Evolutionary conservation across 176 grass and related monocot genomes (phyloP).

Genomic region (Areca catechu): DNA sequence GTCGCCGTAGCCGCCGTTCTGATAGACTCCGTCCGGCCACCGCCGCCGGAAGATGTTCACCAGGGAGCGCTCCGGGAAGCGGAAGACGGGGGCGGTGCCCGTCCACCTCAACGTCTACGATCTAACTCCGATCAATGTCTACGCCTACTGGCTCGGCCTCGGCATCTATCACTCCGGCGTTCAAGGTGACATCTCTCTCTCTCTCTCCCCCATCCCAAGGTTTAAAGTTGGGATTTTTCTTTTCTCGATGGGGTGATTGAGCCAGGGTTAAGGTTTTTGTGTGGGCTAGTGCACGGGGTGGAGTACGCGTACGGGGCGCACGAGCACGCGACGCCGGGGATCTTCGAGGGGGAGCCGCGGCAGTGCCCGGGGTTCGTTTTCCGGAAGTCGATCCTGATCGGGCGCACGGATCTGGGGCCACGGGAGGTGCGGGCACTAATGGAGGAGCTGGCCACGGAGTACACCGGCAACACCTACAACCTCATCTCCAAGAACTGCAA

Average conservation of each 20-base stretch:
- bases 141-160: conserved; percentile 17
- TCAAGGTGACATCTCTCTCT: conserved; percentile 1
- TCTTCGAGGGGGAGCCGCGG: conserved; percentile 16
- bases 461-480: conserved; percentile 10
- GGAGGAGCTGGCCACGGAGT: conserved; percentile 5
- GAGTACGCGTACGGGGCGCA: conserved; percentile 12
- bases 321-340: conserved; percentile 10
- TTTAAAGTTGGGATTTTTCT: background rate
- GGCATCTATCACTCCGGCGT: conserved; percentile 14
- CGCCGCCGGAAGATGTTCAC: background rate
- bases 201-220: background rate
- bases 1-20: too few species aligned
- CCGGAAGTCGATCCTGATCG: conserved; percentile 19
- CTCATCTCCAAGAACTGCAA: conserved; percentile 19
- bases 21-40: too few species aligned
- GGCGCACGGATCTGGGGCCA: conserved; percentile 10
- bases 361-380: conserved; percentile 14
- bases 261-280: too few species aligned
- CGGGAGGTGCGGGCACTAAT: conserved; percentile 9
- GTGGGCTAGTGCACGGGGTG: conserved; percentile 8
- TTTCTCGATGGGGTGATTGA: background rate
- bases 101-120: conserved; percentile 16
- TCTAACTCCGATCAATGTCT: conserved; percentile 10
- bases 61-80: background rate
- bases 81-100: background rate